phyloP scores from a whole-genome alignment of 345 rosid species.

The Hibiscus tridactylites region DNA sequence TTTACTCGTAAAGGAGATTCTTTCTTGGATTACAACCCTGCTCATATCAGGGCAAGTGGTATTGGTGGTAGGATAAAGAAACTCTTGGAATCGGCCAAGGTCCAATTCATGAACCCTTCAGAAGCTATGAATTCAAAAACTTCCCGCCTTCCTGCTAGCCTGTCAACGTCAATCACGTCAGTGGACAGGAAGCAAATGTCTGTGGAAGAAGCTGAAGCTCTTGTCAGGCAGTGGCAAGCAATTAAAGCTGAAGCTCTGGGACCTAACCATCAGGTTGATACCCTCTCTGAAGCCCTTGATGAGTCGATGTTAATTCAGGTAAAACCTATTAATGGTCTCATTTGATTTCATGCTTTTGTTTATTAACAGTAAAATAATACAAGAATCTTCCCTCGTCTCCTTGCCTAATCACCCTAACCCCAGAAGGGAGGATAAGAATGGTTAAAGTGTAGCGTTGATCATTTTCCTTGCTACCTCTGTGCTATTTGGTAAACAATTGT shows the following conservation, averaged over 20 bases:
- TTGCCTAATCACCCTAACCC: not conserved
- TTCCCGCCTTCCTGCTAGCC: slow-evolving; percentile 34
- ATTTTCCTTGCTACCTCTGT: not conserved
- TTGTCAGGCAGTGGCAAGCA: slow-evolving; percentile 84
- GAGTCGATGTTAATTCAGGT: slow-evolving; percentile 93
- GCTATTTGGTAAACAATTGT: not conserved
- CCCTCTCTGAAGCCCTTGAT: slow-evolving; percentile 72
- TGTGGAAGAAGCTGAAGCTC: slow-evolving; percentile 79
- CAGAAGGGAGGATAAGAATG: not conserved
- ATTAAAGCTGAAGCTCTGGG: slow-evolving; percentile 93
- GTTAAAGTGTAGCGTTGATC: not conserved
- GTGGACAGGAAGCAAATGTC: slow-evolving; percentile 56
- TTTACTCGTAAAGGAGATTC: slow-evolving; percentile 27
- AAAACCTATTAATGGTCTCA: slow-evolving; percentile 2
- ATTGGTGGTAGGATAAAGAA: slow-evolving; percentile 36
- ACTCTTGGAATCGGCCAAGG: slow-evolving; percentile 36
- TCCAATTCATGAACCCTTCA: slow-evolving; percentile 28
- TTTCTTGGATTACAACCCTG: slow-evolving; percentile 22
- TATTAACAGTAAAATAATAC: not conserved
- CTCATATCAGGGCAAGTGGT: slow-evolving; percentile 26
- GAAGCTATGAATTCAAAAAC: slow-evolving; percentile 27
- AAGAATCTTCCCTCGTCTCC: not conserved
- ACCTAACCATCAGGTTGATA: slow-evolving; percentile 49
- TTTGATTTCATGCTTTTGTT: not conserved
- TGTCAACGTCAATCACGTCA: slow-evolving; percentile 30